Percentiles rank a stretch among this genome's conserved stretches.
Evolutionary conservation across 2,329 filamentous ascomycete genomes (phyloP).

Genomic region (Colletotrichum coccodes): DNA sequence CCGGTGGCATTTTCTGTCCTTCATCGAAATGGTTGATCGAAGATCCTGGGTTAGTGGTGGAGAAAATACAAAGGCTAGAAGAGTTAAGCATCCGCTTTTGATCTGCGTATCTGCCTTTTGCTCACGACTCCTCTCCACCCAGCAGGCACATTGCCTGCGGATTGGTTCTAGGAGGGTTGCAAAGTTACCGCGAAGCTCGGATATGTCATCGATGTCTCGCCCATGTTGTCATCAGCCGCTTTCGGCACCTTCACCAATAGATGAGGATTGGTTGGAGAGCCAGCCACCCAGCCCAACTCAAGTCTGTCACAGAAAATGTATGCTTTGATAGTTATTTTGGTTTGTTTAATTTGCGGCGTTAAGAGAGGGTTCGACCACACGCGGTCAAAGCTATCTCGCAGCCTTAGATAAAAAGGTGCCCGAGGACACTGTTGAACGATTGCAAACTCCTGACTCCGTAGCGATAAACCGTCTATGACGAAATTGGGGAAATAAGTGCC

Average conservation of each 20-base stretch:
- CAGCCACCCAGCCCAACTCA: not conserved
- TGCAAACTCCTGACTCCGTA: slow-evolving; percentile 30
- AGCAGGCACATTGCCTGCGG: not conserved
- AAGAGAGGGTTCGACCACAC: not conserved
- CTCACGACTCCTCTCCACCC: slow-evolving; percentile 26
- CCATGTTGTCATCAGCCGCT: slow-evolving; percentile 18
- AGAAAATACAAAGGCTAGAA: slow-evolving; percentile 4
- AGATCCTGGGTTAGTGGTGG: slow-evolving; percentile 14
- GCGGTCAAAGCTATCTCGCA: not conserved
- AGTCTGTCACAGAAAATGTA: not conserved
- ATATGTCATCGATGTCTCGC: slow-evolving; percentile 5
- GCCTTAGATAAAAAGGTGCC: not conserved
- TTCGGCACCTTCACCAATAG: not conserved
- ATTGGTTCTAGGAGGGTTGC: not conserved
- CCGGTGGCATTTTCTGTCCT: not conserved
- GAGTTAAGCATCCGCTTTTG: slow-evolving; percentile 30
- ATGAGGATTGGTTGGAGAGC: not conserved
- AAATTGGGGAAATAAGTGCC: slow-evolving; percentile 14
- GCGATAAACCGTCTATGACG: slow-evolving; percentile 25
- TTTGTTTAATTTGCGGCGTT: not conserved
- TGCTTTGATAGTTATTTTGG: not conserved
- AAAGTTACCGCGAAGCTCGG: not conserved
- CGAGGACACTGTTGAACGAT: slow-evolving; percentile 1
- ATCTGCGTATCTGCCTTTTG: slow-evolving; percentile 28
- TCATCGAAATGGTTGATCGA: not conserved